A percentile compares a stretch with the other conserved stretches of the same genome.
Conservation (phyloP, 768 basidiomycete species). For the Sarcodon aspratus region DNA sequence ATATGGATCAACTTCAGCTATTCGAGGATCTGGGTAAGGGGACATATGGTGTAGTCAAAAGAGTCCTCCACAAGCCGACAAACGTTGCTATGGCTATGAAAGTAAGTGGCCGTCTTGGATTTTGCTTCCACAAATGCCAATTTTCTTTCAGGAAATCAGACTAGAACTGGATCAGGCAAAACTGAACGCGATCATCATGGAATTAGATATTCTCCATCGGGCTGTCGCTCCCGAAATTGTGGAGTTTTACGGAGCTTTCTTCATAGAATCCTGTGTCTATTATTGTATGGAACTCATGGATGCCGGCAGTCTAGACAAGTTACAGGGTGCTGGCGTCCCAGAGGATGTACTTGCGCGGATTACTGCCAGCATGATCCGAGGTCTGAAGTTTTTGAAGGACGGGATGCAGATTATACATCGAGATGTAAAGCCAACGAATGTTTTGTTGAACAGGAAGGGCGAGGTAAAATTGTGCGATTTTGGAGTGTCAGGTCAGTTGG, state of each 20-base stretch:
- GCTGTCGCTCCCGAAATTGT: slow-evolving; percentile 87
- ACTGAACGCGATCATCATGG: slow-evolving; percentile 95
- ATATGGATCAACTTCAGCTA: slow-evolving; percentile 86
- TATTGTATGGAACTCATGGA: slow-evolving; percentile 99
- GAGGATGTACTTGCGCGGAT: slow-evolving; percentile 82
- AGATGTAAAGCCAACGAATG: slow-evolving; percentile 94
- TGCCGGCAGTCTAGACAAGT: slow-evolving; percentile 87
- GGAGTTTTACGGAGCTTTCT: slow-evolving; percentile 98
- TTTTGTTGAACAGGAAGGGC: slow-evolving; percentile 82
- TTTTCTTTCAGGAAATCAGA: slow-evolving; percentile 74
- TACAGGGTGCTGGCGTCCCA: slow-evolving; percentile 37
- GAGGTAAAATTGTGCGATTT: slow-evolving; percentile 95
- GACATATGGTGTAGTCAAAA: slow-evolving; percentile 96
- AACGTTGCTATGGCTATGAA: slow-evolving; percentile 99
- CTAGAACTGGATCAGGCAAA: slow-evolving; percentile 90
- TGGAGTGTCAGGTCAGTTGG: slow-evolving; percentile 96
- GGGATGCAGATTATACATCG: slow-evolving; percentile 80
- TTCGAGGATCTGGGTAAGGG: slow-evolving; percentile 92
- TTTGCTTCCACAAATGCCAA: background rate
- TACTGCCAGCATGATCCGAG: slow-evolving; percentile 72
- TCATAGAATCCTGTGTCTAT: slow-evolving; percentile 99
- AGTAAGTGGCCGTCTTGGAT: slow-evolving; percentile 31
- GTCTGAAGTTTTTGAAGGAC: slow-evolving; percentile 93
- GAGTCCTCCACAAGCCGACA: slow-evolving; percentile 87
- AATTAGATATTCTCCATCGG: slow-evolving; percentile 94